These are phyloP conservation scores for Nitzschia putrida DNA, from an alignment of 108 stramenopile species.

Conservation along the genomic window DNA sequence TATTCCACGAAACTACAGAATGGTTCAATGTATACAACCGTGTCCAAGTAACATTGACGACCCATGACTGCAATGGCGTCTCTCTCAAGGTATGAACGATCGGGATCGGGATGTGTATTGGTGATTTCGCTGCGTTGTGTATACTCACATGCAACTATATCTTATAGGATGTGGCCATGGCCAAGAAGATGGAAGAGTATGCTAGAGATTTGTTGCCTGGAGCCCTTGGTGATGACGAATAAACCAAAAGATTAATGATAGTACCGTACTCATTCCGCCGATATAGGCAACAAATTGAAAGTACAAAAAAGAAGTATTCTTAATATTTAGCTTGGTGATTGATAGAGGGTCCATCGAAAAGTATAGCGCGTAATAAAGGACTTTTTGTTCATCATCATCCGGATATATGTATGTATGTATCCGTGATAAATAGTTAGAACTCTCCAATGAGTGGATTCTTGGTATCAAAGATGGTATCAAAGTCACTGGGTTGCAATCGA, in stretches of 20 bases:
- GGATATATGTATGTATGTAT: background rate
- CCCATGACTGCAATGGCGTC: slow-evolving; percentile 84
- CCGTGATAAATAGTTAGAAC: slow-evolving; percentile 14
- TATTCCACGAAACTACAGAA: slow-evolving; percentile 47
- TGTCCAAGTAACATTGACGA: slow-evolving; percentile 85
- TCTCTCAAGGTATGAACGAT: slow-evolving; percentile 58
- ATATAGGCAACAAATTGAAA: no score
- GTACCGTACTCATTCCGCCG: no score
- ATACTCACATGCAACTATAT: background rate
- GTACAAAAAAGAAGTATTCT: background rate
- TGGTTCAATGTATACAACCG: slow-evolving; percentile 97
- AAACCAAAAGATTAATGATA: no score
- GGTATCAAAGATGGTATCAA: slow-evolving; percentile 74
- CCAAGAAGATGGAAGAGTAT: slow-evolving; percentile 73
- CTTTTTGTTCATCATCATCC: background rate
- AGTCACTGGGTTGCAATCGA: slow-evolving; percentile 64
- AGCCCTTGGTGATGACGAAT: background rate
- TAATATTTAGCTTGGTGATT: background rate
- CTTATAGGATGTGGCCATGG: slow-evolving; percentile 71
- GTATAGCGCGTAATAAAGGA: background rate
- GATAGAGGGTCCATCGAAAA: no score
- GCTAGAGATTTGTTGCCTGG: slow-evolving; percentile 56
- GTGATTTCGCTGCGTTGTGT: background rate
- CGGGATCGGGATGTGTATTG: background rate
- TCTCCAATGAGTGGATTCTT: slow-evolving; percentile 86